Base-by-base conservation (phyloP, 768 basidiomycete species). In the Amanita pallidorosea region DNA sequence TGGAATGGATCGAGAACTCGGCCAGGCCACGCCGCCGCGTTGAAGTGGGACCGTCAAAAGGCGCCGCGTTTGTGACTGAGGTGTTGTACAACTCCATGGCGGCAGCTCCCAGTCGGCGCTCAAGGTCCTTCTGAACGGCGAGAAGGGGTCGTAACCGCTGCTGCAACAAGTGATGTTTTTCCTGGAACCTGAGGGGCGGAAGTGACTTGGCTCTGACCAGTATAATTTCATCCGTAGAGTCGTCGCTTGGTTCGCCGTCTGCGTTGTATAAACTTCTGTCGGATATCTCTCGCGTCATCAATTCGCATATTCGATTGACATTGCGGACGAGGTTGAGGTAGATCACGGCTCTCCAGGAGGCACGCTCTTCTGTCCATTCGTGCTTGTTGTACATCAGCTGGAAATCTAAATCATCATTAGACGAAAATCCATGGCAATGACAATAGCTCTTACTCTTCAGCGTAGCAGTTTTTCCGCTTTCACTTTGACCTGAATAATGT, bases 241-340 rank as follows among this genome's bases (percentile, higher is more conserved):
- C 74, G 52, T 73, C 71, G 43, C 62, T 64, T 45, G 60, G 53
- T 35, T 60, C 54, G 29, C 55, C 56, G n/a, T 58, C 55, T 25
- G 47, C 50, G 60, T 17, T 29, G 15, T 35, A 56, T 53, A 62
- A 50, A 47, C 67, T 67, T 47, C 64, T 63, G 59, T 65, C 72
- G 20, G 73, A 63, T 74, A 85, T 80, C 56, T 84, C 82, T 31
- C 71, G 72, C 13, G 65, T 59, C 37, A 85, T 67, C 36, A 76
- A 67, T 45, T 83, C 75, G 18, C 87, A 69, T 41, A 85, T 76
- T 25, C 69, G 67, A 54, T 83, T 78, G 57, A 86, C 73, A 54
- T 85, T 87, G 59, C 84, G 80, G 48, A 88, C 73, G 62, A 90
- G 77, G 62, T 90, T 90, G 57, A 89, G 77, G 56, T 84, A 80